Evolutionary conservation across 2,329 filamentous ascomycete species (phyloP), one percentile per base, ranked within the genome.

Genomic region (Colletotrichum falcatum): DNA sequence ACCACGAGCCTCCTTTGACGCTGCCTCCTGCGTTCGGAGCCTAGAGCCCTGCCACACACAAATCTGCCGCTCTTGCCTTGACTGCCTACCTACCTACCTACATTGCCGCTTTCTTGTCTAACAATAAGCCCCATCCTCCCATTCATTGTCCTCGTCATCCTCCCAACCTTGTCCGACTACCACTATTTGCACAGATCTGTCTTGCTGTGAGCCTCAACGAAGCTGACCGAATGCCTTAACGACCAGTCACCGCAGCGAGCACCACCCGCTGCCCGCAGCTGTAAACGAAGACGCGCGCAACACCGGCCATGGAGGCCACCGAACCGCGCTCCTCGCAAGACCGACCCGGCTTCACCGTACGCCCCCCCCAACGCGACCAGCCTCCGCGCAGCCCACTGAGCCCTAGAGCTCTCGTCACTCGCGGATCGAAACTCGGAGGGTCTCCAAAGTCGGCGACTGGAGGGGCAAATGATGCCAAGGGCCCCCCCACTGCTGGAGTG

Each of bases 291-390:
- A 42, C 56, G 33, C 56, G 59, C 54, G 26, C 54, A 56, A 54
- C 33, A 63, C 37, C 58, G 59, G 60, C 72, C 66, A 77, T 78
- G 76, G 75, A 76, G 65, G 71, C 75, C 62, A 76, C 74, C 54
- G 74, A 75, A 37, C 60, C 73, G 53, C 68, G 44, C 55, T 65
- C 61, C 68, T 66, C 59, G 54, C 69, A 63, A 46, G 61, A 23
- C 26, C 65, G 33, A 48, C 51, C 62, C 48, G 66, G 65, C 58
- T 67, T 69, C 63, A 59, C 64, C 58, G 69, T 58, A 56, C 69
- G 48, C 53, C 63, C 65, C 55, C 30, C 55, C 23, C 65, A 65
- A n/a, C 60, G 35, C 59, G 71, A 66, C 20, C 63, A 51, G 65
- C 66, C 54, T 58, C 66, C 49, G 42, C 65, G 39, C 39, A 67